Percentiles rank a stretch among this genome's conserved stretches.
phyloP scores from a whole-genome alignment of 1,139 yeast genomes.

The Nakaseomyces sp. region DNA sequence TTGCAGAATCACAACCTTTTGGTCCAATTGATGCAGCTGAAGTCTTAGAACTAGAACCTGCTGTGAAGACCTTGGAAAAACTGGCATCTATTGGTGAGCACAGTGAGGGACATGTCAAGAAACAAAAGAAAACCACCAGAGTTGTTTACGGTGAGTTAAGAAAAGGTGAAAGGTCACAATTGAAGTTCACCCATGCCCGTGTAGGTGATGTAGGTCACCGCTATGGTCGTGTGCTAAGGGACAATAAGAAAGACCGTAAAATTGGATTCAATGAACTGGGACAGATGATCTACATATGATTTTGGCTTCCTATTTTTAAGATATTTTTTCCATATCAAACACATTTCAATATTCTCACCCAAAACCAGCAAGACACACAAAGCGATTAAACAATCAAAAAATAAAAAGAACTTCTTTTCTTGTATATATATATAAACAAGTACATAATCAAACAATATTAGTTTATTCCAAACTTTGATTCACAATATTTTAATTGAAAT shows the following conservation, averaged over 20 bases:
- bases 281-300: conserved; percentile 40
- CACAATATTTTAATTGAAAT: not conserved
- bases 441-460: not conserved
- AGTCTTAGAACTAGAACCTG: conserved; percentile 75
- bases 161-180: conserved; percentile 52
- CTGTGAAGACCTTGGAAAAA: conserved; percentile 61
- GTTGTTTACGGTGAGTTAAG: conserved; percentile 29
- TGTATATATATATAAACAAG: not conserved
- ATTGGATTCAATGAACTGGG: conserved; percentile 71
- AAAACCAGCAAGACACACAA: not conserved
- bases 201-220: conserved; percentile 84
- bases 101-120: conserved; percentile 28
- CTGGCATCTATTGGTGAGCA: conserved; percentile 51
- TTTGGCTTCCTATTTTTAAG: not conserved
- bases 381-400: not conserved
- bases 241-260: conserved; percentile 75
- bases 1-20: conserved; percentile 94
- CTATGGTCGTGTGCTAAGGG: conserved; percentile 87
- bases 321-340: no score
- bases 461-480: no score
- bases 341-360: not conserved
- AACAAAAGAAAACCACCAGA: conserved; percentile 17
- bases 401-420: not conserved
- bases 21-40: conserved; percentile 96
- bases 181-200: conserved; percentile 66